These are phyloP conservation scores for Bimuria novae-zelandiae DNA, from an alignment of 2,329 filamentous ascomycete genomes.

Conservation along the genomic window DNA sequence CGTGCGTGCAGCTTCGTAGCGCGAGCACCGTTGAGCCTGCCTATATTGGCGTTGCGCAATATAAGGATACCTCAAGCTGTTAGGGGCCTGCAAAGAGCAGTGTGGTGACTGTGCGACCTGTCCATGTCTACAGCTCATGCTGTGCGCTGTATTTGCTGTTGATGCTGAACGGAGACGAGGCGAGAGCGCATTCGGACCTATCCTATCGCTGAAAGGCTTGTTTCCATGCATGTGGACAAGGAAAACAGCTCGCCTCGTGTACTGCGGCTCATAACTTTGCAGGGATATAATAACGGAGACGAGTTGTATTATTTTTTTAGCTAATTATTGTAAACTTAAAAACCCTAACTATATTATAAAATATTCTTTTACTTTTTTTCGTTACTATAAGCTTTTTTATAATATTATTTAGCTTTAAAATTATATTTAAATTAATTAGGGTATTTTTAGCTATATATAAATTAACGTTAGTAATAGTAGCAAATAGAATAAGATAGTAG, in stretches of 20 bases:
- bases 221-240: background rate
- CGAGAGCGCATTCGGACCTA: background rate
- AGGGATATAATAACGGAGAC: too few species aligned
- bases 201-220: background rate
- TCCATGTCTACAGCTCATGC: slow-evolving; percentile 15
- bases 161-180: background rate
- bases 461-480: too few species aligned
- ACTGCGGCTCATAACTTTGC: too few species aligned
- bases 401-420: too few species aligned
- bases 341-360: too few species aligned
- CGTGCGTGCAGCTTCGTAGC: slow-evolving; percentile 11
- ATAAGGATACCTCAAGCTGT: background rate
- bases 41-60: background rate
- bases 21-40: background rate
- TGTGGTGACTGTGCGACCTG: slow-evolving; percentile 16
- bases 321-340: too few species aligned
- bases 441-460: too few species aligned
- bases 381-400: too few species aligned
- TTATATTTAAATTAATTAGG: too few species aligned
- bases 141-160: slow-evolving; percentile 9
- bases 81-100: slow-evolving; percentile 8
- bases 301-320: too few species aligned
- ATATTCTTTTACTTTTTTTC: too few species aligned
- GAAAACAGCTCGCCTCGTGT: background rate
- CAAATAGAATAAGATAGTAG: too few species aligned